These are phyloP conservation scores for Fusarium newnesense DNA, from an alignment of 2,329 filamentous ascomycete species.

Conservation along the genomic window DNA sequence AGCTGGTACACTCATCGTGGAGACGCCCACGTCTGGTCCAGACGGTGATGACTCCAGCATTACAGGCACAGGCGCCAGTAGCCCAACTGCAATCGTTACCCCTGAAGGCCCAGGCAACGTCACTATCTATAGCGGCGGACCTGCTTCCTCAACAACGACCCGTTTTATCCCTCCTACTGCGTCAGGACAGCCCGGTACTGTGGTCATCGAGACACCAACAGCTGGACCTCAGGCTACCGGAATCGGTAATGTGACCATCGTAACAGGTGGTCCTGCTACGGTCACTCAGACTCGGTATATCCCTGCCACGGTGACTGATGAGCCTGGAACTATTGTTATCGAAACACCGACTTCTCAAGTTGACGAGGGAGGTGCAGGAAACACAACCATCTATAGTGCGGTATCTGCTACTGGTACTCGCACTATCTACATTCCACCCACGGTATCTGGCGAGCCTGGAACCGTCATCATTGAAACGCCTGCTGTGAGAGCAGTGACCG, in stretches of 20 bases:
- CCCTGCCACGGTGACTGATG: not conserved
- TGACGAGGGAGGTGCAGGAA: not conserved
- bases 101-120: not conserved
- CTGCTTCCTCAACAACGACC: not conserved
- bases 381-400: not conserved
- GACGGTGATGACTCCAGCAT: not conserved
- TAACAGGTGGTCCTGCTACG: not conserved
- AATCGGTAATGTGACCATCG: constrained; percentile 1
- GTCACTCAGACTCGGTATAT: constrained; percentile 9
- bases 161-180: constrained; percentile 3
- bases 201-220: constrained; percentile 22
- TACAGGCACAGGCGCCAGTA: not conserved
- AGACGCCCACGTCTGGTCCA: not conserved
- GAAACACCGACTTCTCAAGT: not conserved
- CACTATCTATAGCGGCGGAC: constrained; percentile 10
- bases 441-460: constrained; percentile 6
- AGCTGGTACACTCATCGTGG: constrained; percentile 4
- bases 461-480: constrained; percentile 12
- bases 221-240: constrained; percentile 3
- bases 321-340: constrained; percentile 8
- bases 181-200: not conserved
- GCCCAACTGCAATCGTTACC: not conserved
- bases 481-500: not conserved
- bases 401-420: not conserved
- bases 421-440: not conserved